Conservation (phyloP, 1,139 yeast species). For the Pichia sp. region DNA sequence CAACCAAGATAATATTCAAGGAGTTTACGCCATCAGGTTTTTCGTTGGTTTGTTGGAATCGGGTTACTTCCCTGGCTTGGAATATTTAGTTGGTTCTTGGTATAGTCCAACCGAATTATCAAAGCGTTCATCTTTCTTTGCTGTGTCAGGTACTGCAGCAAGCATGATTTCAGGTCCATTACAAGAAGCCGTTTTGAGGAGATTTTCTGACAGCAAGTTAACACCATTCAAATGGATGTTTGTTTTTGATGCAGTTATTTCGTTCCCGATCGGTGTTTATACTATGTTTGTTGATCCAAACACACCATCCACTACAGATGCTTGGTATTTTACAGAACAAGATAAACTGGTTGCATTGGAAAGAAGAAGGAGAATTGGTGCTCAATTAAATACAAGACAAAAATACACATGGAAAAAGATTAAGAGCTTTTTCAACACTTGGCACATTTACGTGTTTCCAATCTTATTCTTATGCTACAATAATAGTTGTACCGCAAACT, state of each 20-base stretch:
- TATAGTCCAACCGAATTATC: constrained; percentile 29
- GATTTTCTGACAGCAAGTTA: constrained; percentile 41
- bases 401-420: constrained; percentile 38
- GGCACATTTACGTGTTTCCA: constrained; percentile 52
- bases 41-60: constrained; percentile 30
- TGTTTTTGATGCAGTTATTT: constrained; percentile 64
- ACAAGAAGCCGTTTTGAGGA: constrained; percentile 44
- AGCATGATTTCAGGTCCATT: constrained; percentile 57
- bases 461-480: constrained; percentile 48
- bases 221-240: constrained; percentile 77
- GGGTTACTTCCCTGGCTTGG: constrained; percentile 28
- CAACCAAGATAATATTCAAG: constrained; percentile 35
- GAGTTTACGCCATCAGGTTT: constrained; percentile 36
- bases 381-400: constrained; percentile 34
- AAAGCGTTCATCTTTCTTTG: constrained; percentile 25
- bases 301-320: constrained; percentile 35
- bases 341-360: constrained; percentile 62
- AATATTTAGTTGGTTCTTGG: constrained; percentile 30
- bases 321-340: constrained; percentile 55
- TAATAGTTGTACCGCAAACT: constrained; percentile 42
- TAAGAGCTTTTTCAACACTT: constrained; percentile 39
- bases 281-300: constrained; percentile 9
- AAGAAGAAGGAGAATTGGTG: constrained; percentile 44
- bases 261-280: constrained; percentile 36
- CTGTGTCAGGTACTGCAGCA: constrained; percentile 37